Base-by-base conservation (phyloP, 2,329 filamentous ascomycete genomes). In the Trichothecium roseum region DNA sequence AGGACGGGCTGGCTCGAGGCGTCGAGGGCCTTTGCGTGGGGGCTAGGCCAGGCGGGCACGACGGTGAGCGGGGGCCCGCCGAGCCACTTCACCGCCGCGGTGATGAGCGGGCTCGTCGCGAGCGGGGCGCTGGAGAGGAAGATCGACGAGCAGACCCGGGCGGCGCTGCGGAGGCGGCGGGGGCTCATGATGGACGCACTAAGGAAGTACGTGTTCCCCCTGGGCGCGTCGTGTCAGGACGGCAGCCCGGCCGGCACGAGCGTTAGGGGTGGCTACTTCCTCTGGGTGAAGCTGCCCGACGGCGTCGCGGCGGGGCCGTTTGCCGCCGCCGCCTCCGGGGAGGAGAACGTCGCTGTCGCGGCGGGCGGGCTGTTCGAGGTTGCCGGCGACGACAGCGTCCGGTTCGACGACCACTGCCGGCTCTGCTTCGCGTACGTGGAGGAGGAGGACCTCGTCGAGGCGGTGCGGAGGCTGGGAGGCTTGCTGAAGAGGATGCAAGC, bases 1-100 rank as follows among this genome's bases (percentile, higher is more conserved):
- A 70, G 89, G 10, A 88, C 84, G 0, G 89, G 89, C n/a, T 96
- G 88, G 88, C 74, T 78, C 2, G 86, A 94, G 54, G 81, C 72
- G 1, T 79, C 76, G 5, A 63, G 68, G 0, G 65, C 60, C 27
- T 69, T 74, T 46, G 63, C 60, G 3, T 50, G 59, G 34, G 74
- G 73, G 0, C 46, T 75, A 1, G 59, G 66, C 12, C 64, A 69
- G 45, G 73, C 69, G 15, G 73, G 68, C 1, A 63, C 65, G 2
- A 72, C 70, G 15, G 55, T 62, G 24, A 71, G 68, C 3, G 77
- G 77, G 26, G 77, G 77, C 9, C 66, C 72, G 4, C 69, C 76
- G 8, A 63, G 61, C 39, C 70, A 74, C 43, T 55, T 78, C n/a
- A 57, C 59, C 3, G 71, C 73, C 1, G 66, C 64, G 3, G 49